A percentile compares a stretch with the other conserved stretches of the same genome.
Conservation (phyloP, 108 stramenopile genomes). For the Heterococcus sp. region DNA sequence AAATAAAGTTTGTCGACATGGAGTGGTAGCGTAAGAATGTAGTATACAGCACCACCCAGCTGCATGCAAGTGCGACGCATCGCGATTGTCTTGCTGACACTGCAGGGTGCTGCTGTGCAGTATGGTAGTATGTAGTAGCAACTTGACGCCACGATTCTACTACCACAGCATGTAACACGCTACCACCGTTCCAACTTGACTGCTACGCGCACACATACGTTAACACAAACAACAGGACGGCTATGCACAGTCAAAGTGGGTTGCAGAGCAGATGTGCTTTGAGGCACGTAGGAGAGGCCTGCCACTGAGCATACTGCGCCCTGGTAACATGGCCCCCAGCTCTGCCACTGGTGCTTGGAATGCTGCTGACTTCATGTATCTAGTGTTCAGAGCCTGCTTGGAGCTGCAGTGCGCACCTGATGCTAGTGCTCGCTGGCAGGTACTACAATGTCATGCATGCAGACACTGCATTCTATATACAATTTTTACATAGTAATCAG, state of each 20-base stretch:
- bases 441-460: background rate
- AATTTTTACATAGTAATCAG: no score
- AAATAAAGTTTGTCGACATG: no score
- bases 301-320: conserved; percentile 63
- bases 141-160: background rate
- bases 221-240: conserved; percentile 49
- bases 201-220: background rate
- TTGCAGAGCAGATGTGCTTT: conserved; percentile 66
- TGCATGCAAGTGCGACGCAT: no score
- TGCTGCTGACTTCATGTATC: conserved; percentile 65
- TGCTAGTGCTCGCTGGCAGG: background rate
- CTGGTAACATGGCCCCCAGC: conserved; percentile 68
- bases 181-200: background rate
- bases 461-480: no score
- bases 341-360: conserved; percentile 63
- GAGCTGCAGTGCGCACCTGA: background rate
- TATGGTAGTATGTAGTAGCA: no score
- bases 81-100: no score
- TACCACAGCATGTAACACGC: background rate
- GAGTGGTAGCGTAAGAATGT: no score
- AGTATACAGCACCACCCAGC: no score
- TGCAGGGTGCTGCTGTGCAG: no score
- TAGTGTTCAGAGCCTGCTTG: conserved; percentile 58
- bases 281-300: conserved; percentile 64
- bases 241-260: conserved; percentile 75